phyloP scores from a whole-genome alignment of 306 rosid species.

The Rubus parviflorus region DNA sequence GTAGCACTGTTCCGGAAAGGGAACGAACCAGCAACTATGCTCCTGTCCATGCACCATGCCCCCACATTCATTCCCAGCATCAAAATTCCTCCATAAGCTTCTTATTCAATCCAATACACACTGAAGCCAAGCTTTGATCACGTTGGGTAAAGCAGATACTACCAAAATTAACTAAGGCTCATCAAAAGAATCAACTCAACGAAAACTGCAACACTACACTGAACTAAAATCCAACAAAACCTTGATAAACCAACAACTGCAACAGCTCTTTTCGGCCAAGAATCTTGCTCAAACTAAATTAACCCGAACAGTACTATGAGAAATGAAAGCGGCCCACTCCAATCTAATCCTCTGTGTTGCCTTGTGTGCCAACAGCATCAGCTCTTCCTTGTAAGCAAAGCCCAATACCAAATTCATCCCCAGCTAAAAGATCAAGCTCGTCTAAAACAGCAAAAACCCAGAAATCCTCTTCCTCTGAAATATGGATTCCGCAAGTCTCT shows the following conservation, averaged over 20 bases:
- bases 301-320: slow-evolving; percentile 45
- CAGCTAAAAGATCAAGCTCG: slow-evolving; percentile 18
- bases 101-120: slow-evolving; percentile 42
- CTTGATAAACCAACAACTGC: slow-evolving; percentile 23
- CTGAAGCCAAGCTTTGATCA: slow-evolving; percentile 34
- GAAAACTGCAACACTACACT: slow-evolving; percentile 26
- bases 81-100: slow-evolving; percentile 56
- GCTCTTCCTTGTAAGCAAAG: slow-evolving; percentile 36
- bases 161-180: slow-evolving; percentile 31
- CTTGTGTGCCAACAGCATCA: slow-evolving; percentile 42
- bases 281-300: slow-evolving; percentile 42
- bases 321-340: slow-evolving; percentile 44
- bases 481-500: slow-evolving; percentile 25
- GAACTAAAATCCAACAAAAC: slow-evolving; percentile 30
- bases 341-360: slow-evolving; percentile 42
- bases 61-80: slow-evolving; percentile 78
- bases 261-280: slow-evolving; percentile 13
- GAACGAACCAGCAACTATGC: slow-evolving; percentile 80
- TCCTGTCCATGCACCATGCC: slow-evolving; percentile 98
- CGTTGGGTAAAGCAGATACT: slow-evolving; percentile 30
- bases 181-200: slow-evolving; percentile 30
- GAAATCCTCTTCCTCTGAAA: slow-evolving; percentile 32
- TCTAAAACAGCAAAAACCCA: slow-evolving; percentile 16
- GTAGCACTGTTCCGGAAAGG: slow-evolving; percentile 55
- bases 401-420: slow-evolving; percentile 45